These are phyloP conservation scores for Linnemannia exigua DNA, from an alignment of 192 early-diverging fungal species.

Conservation along the genomic window DNA sequence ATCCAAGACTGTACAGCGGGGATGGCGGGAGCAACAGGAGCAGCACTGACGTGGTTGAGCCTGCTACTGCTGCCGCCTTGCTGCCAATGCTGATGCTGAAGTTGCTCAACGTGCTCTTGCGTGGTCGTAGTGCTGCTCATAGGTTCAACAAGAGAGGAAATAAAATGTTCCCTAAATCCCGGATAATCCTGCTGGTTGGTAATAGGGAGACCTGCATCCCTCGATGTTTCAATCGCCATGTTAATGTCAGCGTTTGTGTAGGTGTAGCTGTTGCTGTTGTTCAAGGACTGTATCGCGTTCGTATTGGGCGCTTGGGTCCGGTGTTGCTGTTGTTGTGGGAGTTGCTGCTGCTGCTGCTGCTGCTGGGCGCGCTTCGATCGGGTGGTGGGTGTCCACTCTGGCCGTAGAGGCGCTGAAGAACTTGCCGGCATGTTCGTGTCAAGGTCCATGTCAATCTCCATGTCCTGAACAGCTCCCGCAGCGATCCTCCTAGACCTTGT, in stretches of 20 bases:
- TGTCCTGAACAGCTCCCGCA: too few species aligned
- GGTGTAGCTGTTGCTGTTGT: background rate
- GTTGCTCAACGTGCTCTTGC: too few species aligned
- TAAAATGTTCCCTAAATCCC: too few species aligned
- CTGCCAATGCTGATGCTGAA: background rate
- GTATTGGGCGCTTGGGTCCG: background rate
- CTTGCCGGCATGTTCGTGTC: too few species aligned
- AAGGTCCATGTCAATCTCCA: background rate
- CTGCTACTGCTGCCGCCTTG: background rate
- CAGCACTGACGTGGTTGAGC: background rate
- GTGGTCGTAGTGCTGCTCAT: too few species aligned
- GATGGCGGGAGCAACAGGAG: background rate
- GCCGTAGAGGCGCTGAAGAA: background rate
- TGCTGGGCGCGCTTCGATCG: background rate
- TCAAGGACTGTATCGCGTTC: background rate
- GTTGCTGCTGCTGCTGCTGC: background rate
- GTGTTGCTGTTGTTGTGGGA: background rate
- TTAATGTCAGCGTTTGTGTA: too few species aligned
- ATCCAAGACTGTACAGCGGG: background rate
- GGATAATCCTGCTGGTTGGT: too few species aligned
- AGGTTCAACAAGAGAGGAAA: too few species aligned
- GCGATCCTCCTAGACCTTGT: too few species aligned
- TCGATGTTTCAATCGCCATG: too few species aligned
- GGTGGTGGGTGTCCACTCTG: background rate
- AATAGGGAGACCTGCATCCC: too few species aligned